phyloP scores from a whole-genome alignment of 2,329 filamentous ascomycete species.

The Cephalotrichum gorgonifer region DNA sequence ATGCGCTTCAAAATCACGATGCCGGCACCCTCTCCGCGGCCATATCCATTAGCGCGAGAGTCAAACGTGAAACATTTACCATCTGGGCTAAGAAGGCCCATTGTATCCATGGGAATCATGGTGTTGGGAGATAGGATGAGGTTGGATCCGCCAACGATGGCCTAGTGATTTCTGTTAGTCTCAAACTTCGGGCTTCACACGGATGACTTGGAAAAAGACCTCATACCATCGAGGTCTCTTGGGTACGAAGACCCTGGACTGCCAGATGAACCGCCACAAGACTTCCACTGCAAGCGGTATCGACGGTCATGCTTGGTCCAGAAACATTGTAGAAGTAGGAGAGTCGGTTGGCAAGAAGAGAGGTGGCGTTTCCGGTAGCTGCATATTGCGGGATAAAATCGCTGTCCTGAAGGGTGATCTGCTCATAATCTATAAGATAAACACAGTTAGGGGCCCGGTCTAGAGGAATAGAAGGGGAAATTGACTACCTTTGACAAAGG shows the following conservation, averaged over 20 bases:
- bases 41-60: constrained; percentile 27
- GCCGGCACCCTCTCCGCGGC: constrained; percentile 28
- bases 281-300: constrained; percentile 25
- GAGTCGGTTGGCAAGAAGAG: constrained; percentile 44
- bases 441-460: constrained; percentile 6
- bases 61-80: constrained; percentile 21
- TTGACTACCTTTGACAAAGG: neutral
- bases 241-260: constrained; percentile 17
- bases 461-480: constrained; percentile 2
- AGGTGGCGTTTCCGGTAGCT: constrained; percentile 39
- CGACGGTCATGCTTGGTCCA: constrained; percentile 22
- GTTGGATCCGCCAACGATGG: constrained; percentile 10
- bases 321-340: constrained; percentile 28
- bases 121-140: constrained; percentile 13
- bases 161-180: constrained; percentile 7
- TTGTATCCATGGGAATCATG: constrained; percentile 12
- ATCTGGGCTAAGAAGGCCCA: constrained; percentile 17
- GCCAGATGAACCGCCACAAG: constrained; percentile 22
- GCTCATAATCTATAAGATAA: constrained; percentile 14
- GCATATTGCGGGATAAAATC: constrained; percentile 23
- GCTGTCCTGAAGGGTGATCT: constrained; percentile 13
- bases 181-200: no score
- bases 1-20: constrained; percentile 28
- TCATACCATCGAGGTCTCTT: constrained; percentile 12
- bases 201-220: neutral